These are phyloP conservation scores for Claviceps spartinae DNA, from an alignment of 2,329 filamentous ascomycete species.

Conservation along the genomic window DNA sequence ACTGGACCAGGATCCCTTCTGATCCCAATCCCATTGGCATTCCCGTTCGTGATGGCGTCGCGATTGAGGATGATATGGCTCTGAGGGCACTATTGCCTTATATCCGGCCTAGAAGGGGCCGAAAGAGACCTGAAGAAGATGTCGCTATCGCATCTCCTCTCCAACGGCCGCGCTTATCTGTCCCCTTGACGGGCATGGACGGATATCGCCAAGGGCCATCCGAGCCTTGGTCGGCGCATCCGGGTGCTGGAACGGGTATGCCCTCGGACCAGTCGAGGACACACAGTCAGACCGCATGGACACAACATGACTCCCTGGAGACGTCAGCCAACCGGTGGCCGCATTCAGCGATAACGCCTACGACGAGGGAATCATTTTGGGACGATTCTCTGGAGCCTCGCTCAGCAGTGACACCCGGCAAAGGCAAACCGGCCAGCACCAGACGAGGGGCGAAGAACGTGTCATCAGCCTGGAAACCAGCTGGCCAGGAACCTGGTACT, in stretches of 20 bases:
- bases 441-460: constrained; percentile 73
- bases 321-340: constrained; percentile 59
- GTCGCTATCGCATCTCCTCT: constrained; percentile 34
- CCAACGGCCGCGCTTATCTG: constrained; percentile 51
- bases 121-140: constrained; percentile 50
- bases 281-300: constrained; percentile 12
- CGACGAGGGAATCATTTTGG: constrained; percentile 39
- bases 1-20: constrained; percentile 64
- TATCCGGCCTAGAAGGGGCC: constrained; percentile 48
- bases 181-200: constrained; percentile 27
- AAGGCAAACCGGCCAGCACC: constrained; percentile 27
- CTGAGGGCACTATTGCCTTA: constrained; percentile 73
- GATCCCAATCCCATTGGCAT: constrained; percentile 48
- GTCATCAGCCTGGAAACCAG: constrained; percentile 77
- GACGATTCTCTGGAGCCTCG: constrained; percentile 48
- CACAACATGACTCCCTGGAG: constrained; percentile 37
- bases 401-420: constrained; percentile 60
- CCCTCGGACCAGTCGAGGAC: constrained; percentile 23
- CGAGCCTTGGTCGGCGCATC: constrained; percentile 34
- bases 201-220: constrained; percentile 18
- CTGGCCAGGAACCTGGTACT: constrained; percentile 45
- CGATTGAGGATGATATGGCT: constrained; percentile 77
- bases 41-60: constrained; percentile 64
- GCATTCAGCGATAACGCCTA: constrained; percentile 63
- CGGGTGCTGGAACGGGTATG: constrained; percentile 23